Percentiles rank a stretch among this genome's conserved stretches.
These are phyloP conservation scores for Sclerotinia borealis DNA, from an alignment of 2,329 filamentous ascomycete genomes.

Conservation along the genomic window DNA sequence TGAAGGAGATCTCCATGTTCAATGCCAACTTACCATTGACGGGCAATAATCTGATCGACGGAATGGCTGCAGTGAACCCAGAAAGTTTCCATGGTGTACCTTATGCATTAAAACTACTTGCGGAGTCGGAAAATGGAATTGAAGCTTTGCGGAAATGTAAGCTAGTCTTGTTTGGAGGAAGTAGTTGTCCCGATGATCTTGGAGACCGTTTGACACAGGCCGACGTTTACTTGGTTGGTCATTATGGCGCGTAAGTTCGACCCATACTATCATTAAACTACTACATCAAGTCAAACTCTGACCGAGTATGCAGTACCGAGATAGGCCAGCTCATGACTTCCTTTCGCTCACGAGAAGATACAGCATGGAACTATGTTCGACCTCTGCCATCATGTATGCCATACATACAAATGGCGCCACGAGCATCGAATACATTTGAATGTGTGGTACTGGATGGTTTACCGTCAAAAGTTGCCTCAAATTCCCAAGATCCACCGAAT, in stretches of 20 bases:
- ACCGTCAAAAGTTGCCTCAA: conserved; percentile 36
- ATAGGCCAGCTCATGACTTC: conserved; percentile 58
- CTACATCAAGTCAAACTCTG: not conserved
- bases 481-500: conserved; percentile 36
- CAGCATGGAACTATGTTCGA: conserved; percentile 56
- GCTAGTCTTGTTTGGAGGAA: conserved; percentile 52
- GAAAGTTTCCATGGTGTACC: conserved; percentile 57
- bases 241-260: conserved; percentile 47
- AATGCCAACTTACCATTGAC: conserved; percentile 52
- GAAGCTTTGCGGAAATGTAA: conserved; percentile 40
- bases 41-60: conserved; percentile 39
- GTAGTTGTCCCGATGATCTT: conserved; percentile 52
- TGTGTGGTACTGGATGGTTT: conserved; percentile 34
- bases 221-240: conserved; percentile 49
- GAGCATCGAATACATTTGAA: conserved; percentile 14
- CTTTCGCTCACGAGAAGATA: conserved; percentile 44
- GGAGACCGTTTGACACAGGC: conserved; percentile 46
- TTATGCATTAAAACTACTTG: conserved; percentile 57
- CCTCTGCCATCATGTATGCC: conserved; percentile 12
- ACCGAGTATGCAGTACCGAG: conserved; percentile 41
- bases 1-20: conserved; percentile 46
- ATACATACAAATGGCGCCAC: conserved; percentile 16
- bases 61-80: conserved; percentile 39
- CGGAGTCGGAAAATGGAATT: conserved; percentile 51
- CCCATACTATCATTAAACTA: not conserved